Base-by-base conservation (phyloP, 2,329 filamentous ascomycete genomes). In the Colletotrichum gloeosporioides region DNA sequence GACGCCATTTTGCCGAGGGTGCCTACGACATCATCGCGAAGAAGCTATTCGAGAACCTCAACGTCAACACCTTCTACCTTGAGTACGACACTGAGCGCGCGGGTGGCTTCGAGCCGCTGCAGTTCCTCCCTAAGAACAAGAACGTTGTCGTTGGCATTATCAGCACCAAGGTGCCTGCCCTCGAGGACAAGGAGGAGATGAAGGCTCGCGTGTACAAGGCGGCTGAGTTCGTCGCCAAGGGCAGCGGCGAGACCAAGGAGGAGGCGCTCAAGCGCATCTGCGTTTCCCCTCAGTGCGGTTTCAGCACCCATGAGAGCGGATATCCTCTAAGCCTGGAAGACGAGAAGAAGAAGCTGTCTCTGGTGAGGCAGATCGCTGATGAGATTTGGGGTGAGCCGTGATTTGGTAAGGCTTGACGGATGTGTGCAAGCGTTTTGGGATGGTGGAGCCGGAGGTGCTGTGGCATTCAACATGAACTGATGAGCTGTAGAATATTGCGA, bases 251-350 rank as follows among this genome's bases (percentile, higher is more conserved):
- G 85, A 90, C 87, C 3, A 87, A 88, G 62, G 90, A 95, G 82
- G 90, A 95, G 82, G 93, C 93, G 0, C 86, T 96, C 15, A 89
- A 93, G 84, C 90, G 93, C 79, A 86, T 96, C 64, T 89, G 89
- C 71, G 89, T 95, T 22, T 94, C 92, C 81, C 93, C 94, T 0
- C 93, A 95, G 86, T 95, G 93, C 82, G 93, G 93, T 8, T 94
- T 94, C 83, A 94, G 93, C 44, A 95, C 92, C 44, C 94, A 96
- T 82, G 92, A 93, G 79, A 92, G 90, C 80, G 94, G 94, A 0
- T 95, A 96, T 81, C 89, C 91, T 16, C 87, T 96, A 70, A 90
- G 89, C 27, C 87, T 91, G 77, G 90, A 94, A 62, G 93, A 94
- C 77, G 93, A 96, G 92, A 91, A 91, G 85, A 91, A 90, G 83